These are phyloP conservation scores for Aspergillus haitiensis DNA, from an alignment of 495 filamentous ascomycete genomes.

Conservation along the genomic window DNA sequence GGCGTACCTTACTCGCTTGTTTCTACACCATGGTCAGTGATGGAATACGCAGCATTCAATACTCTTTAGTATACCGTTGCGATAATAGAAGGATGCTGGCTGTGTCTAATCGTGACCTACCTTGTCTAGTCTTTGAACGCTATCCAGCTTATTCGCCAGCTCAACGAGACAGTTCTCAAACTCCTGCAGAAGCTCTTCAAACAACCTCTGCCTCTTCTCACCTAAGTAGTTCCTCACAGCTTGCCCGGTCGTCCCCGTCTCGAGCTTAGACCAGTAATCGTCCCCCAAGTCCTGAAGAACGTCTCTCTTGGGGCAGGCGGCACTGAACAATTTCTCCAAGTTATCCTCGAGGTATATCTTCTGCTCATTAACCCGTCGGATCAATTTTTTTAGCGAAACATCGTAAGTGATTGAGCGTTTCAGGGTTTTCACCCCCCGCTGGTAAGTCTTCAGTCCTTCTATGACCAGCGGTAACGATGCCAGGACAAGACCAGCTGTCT, in stretches of 20 bases:
- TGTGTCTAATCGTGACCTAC: not conserved
- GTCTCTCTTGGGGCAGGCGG: not conserved
- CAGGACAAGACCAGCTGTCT: slow-evolving; percentile 2
- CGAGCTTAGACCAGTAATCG: slow-evolving; percentile 4
- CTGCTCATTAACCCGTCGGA: slow-evolving; percentile 7
- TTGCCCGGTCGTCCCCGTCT: not conserved
- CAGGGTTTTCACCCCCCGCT: not conserved
- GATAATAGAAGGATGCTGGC: not conserved
- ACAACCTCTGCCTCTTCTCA: slow-evolving; percentile 1
- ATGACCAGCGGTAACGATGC: not conserved
- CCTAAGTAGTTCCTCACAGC: slow-evolving; percentile 5
- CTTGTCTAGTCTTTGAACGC: not conserved
- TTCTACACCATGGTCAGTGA: not conserved
- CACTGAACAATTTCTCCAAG: not conserved
- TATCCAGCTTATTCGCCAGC: not conserved
- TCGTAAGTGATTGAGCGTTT: slow-evolving; percentile 4
- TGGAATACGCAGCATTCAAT: not conserved
- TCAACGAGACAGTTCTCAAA: not conserved
- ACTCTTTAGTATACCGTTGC: not conserved
- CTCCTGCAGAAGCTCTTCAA: slow-evolving; percentile 1
- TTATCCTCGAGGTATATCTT: slow-evolving; percentile 3
- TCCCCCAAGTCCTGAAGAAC: not conserved
- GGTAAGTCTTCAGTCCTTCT: slow-evolving; percentile 3
- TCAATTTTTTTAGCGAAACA: slow-evolving; percentile 1
- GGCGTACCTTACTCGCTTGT: not conserved